Evolutionary conservation across 805 yeast genomes (phyloP).

Genomic region (Candida xyloterini): DNA sequence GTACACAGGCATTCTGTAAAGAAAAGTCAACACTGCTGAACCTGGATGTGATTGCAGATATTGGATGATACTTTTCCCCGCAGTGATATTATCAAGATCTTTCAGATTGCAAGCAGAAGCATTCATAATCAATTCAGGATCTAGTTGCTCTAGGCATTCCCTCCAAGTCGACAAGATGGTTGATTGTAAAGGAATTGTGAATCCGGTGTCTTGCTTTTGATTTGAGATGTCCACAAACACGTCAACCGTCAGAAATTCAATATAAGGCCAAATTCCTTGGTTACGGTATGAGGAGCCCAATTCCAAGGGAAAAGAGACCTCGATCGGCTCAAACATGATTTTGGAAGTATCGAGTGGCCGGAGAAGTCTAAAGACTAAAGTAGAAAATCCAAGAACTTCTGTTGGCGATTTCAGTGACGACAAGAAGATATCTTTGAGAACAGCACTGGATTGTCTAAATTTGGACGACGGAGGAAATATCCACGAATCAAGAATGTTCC

Average conservation of each 20-base stretch:
- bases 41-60: conserved; percentile 70
- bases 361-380: conserved; percentile 42
- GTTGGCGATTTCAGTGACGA: conserved; percentile 47
- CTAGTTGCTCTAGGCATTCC: conserved; percentile 47
- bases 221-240: conserved; percentile 55
- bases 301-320: conserved; percentile 55
- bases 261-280: conserved; percentile 75
- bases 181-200: conserved; percentile 46
- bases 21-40: conserved; percentile 55
- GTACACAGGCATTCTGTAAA: conserved; percentile 60
- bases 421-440: conserved; percentile 42
- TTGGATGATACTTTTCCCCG: conserved; percentile 41
- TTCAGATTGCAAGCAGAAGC: conserved; percentile 43
- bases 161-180: conserved; percentile 51
- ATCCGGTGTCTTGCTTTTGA: conserved; percentile 34
- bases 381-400: conserved; percentile 60
- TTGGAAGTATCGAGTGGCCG: conserved; percentile 29
- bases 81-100: conserved; percentile 48
- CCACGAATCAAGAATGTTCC: conserved; percentile 74
- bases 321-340: conserved; percentile 37
- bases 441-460: conserved; percentile 16
- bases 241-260: conserved; percentile 67
- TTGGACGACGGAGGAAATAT: conserved; percentile 40
- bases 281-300: conserved; percentile 61
- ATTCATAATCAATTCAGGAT: conserved; percentile 49